These are phyloP conservation scores for Thamnidium elegans DNA, from an alignment of 192 early-diverging fungal species.

Conservation along the genomic window DNA sequence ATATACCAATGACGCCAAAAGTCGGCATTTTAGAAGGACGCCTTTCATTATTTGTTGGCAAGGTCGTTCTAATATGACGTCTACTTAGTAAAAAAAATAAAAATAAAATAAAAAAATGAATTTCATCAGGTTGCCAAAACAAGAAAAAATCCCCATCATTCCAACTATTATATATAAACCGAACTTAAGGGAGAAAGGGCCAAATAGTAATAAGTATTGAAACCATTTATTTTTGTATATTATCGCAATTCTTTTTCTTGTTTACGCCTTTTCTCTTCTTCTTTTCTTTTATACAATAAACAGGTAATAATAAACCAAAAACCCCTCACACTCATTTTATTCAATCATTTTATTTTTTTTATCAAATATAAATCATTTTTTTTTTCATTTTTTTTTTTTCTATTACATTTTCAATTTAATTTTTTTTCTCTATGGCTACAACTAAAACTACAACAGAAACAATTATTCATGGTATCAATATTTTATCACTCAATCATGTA, in stretches of 20 bases:
- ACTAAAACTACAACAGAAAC: background rate
- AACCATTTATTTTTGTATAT: too few species aligned
- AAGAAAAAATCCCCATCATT: too few species aligned
- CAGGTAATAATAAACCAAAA: conserved; percentile 2
- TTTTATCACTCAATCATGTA: conserved; percentile 11
- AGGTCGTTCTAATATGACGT: too few species aligned
- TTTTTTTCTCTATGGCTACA: background rate
- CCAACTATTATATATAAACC: too few species aligned
- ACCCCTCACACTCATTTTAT: conserved; percentile 13
- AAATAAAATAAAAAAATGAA: too few species aligned
- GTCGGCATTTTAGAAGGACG: too few species aligned
- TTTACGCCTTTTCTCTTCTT: background rate
- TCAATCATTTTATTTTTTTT: background rate
- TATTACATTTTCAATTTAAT: background rate
- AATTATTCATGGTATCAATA: background rate
- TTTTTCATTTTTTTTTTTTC: background rate
- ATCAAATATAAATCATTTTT: background rate
- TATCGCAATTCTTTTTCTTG: background rate
- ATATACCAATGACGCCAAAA: too few species aligned
- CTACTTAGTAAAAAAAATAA: too few species aligned
- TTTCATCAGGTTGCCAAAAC: too few species aligned
- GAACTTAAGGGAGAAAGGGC: too few species aligned
- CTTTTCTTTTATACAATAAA: background rate
- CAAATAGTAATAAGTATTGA: too few species aligned
- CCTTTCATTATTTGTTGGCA: too few species aligned